These are phyloP conservation scores for Ceratopteris richardii DNA, from an alignment of 75 land plant genomes.

Conservation along the genomic window DNA sequence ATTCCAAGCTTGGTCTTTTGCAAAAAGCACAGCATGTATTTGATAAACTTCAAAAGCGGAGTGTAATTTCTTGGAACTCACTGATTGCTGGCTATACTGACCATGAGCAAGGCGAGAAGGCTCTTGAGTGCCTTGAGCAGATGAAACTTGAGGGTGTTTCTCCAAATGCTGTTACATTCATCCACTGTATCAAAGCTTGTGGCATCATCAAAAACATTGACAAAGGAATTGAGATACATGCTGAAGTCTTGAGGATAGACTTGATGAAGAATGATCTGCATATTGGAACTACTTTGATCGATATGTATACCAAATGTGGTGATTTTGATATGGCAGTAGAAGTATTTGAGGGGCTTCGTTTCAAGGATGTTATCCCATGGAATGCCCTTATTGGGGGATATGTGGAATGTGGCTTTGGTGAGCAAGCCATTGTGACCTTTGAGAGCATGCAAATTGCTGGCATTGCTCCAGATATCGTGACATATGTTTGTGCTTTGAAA, in stretches of 20 bases:
- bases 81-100: neutral
- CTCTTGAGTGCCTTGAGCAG: slow-evolving; percentile 7
- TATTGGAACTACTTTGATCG: slow-evolving; percentile 59
- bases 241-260: slow-evolving; percentile 6
- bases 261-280: slow-evolving; percentile 24
- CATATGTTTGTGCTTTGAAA: slow-evolving; percentile 2
- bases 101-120: neutral
- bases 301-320: slow-evolving; percentile 64
- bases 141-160: neutral
- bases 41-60: slow-evolving; percentile 10
- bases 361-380: slow-evolving; percentile 56
- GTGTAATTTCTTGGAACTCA: neutral
- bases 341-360: slow-evolving; percentile 34
- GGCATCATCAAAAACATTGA: slow-evolving; percentile 3
- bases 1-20: slow-evolving; percentile 14
- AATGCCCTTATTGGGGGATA: slow-evolving; percentile 61
- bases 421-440: slow-evolving; percentile 45
- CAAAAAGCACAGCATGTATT: slow-evolving; percentile 32
- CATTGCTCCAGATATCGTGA: slow-evolving; percentile 48
- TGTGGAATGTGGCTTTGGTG: slow-evolving; percentile 53
- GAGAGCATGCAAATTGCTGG: slow-evolving; percentile 35
- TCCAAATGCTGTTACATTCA: slow-evolving; percentile 9
- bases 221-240: slow-evolving; percentile 22
- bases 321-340: slow-evolving; percentile 42
- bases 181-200: slow-evolving; percentile 11